A percentile compares a stretch with the other conserved stretches of the same genome.
Evolutionary conservation across 73 alveolate genomes (phyloP).

Genomic region (Paramecium caudatum): DNA sequence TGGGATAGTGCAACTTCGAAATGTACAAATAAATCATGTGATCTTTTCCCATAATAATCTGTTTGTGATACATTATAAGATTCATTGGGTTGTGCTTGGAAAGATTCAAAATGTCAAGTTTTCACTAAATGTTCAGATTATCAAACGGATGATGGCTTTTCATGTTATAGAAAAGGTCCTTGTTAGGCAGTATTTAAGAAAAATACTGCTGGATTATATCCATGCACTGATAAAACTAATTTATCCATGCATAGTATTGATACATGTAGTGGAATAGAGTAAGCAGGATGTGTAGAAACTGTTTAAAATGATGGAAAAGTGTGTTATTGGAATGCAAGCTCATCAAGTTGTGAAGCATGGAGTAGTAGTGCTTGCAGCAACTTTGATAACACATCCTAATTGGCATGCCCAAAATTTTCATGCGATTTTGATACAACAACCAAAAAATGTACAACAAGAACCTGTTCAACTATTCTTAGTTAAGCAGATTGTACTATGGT

Average conservation of each 20-base stretch:
- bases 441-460: slow-evolving; percentile 19
- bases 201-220: slow-evolving; percentile 4
- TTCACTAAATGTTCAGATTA: slow-evolving; percentile 46
- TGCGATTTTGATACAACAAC: slow-evolving; percentile 27
- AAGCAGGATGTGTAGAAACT: slow-evolving; percentile 22
- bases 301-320: slow-evolving; percentile 47
- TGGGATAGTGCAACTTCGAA: slow-evolving; percentile 11
- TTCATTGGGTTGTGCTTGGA: slow-evolving; percentile 30
- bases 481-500: slow-evolving; percentile 6
- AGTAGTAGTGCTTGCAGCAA: slow-evolving; percentile 33
- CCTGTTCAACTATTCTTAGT: not conserved
- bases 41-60: not conserved
- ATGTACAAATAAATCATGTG: not conserved
- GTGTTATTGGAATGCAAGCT: slow-evolving; percentile 14
- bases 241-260: slow-evolving; percentile 36
- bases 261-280: not conserved
- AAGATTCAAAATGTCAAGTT: not conserved
- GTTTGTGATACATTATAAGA: slow-evolving; percentile 19
- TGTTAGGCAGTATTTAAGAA: slow-evolving; percentile 15
- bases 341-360: slow-evolving; percentile 52
- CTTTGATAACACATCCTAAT: not conserved
- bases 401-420: slow-evolving; percentile 41
- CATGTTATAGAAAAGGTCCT: slow-evolving; percentile 39
- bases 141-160: not conserved
- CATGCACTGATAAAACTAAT: slow-evolving; percentile 36